Evolutionary conservation across 2,329 filamentous ascomycete species (phyloP), one percentile per base, ranked within the genome.

Genomic region (Dryadomyces quercivorus): DNA sequence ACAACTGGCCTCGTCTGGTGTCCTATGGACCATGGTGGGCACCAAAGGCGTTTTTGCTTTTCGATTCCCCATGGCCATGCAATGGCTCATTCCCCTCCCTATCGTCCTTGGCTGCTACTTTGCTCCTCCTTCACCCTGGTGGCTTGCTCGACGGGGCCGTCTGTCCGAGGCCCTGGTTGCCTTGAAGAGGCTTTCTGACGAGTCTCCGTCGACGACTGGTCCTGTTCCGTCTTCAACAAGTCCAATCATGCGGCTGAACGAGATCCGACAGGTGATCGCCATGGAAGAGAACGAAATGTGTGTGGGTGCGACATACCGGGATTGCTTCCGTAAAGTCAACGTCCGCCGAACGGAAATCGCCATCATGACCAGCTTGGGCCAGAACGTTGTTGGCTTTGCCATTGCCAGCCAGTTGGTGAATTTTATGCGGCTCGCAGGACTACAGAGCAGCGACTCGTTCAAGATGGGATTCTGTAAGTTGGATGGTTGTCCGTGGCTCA

Each of bases 201-300:
- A 44, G 5, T 20, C 42, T 5, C 7, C 42, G 16, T n/a, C 22
- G 9, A 36, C n/a, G 3, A 8, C 42, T 26, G 10, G 15, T 20
- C n/a, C 2, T 9, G 10, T 7, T 12, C 21, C n/a, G 64, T 69
- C 4, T 59, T 74, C 52, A 63, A 65, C 2, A 60, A 67, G 61
- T 82, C 55, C 72, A 66, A 8, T 63, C 63, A 9, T 51, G 12
- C 67, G 74, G 2, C 65, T 73, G 34, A 70, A 74, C 47, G 73
- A 73, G 15, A 82, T 84, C 62, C 67, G 74, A 22, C 74, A 81
- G 58, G 83, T 80, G 0, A 77, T 82, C 55, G 69, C 74, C 53
- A 65, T 80, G 1, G 80, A 84, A 63, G 69, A 74, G 55, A 42
- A 52, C 12, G 72, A 76, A 52, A 67, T 71, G 54, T 70, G 75